Base-by-base conservation (phyloP, 177 flowering plant genomes). In the Vitis hybrid region DNA sequence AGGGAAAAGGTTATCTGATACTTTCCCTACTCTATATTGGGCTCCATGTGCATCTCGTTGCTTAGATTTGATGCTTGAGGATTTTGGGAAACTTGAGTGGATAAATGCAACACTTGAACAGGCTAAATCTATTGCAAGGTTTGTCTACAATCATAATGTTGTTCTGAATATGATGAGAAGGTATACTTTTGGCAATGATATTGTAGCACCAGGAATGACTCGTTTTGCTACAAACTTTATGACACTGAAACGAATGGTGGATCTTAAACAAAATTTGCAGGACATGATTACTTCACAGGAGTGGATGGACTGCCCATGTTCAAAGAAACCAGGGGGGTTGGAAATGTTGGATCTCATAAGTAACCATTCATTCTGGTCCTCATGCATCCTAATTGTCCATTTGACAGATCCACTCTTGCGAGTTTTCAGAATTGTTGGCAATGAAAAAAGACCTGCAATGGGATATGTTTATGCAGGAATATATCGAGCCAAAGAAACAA, bases 241-340 rank as follows among this genome's bases (percentile, higher is more conserved):
- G 48, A 81, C 94, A 27, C 66, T 95, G 79, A 86, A 83, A 67
- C 77, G 88, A 60, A 82, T 95, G 84, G 76, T 87, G 60, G 75
- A 71, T 66, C 81, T 89, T 50, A 88, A 84, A 77, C 85, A 78
- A 64, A 79, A 75, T 79, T 77, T 94, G 83, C 89, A 78, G 71
- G 73, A 80, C 50, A 85, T 93, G 94, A 84, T 93, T 75, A 83
- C 90, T 52, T 93, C 99, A 52, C 88, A 87, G 75, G 99, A 95
- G 72, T 95, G 99, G 99, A 69, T 87, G 81, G 88, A 88, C 49
- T 82, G 86, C 72, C 76, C 83, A 30, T 80, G 79, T 70, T 82
- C 91, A 30, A 93, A 91, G 77, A 84, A 72, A 65, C 70, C 84
- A 5, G 91, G 68, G 62, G 98, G 92, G 27, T 68, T 83, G 68